Percentiles rank a stretch among this genome's conserved stretches.
Evolutionary conservation across 1,284 basidiomycete species (phyloP).

Genomic region (Ustilago trichophora): DNA sequence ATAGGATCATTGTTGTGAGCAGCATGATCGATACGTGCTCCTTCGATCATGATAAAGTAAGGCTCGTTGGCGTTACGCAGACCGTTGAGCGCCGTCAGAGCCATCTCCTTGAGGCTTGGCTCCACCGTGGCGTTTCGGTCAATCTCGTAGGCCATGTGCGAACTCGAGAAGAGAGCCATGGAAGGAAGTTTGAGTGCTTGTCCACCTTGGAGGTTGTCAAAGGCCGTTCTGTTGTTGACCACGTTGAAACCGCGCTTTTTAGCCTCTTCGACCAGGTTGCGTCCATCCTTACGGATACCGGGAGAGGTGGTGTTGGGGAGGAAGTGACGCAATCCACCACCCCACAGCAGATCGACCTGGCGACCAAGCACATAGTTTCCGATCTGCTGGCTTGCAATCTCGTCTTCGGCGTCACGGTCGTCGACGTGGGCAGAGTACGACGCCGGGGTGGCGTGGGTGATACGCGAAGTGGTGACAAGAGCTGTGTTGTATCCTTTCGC

Average conservation of each 20-base stretch:
- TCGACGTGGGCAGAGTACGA: constrained; percentile 62
- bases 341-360: constrained; percentile 61
- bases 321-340: constrained; percentile 63
- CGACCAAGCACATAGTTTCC: constrained; percentile 61
- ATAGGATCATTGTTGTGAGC: constrained; percentile 65
- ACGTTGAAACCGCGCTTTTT: constrained; percentile 52
- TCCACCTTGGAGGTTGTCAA: constrained; percentile 52
- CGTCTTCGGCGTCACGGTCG: constrained; percentile 64
- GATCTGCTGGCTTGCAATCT: constrained; percentile 63
- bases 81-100: constrained; percentile 60
- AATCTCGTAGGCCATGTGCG: constrained; percentile 66
- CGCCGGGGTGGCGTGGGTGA: constrained; percentile 65
- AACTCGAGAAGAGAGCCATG: constrained; percentile 52
- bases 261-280: constrained; percentile 59
- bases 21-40: constrained; percentile 62
- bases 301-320: constrained; percentile 59
- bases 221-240: constrained; percentile 53
- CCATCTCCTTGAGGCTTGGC: constrained; percentile 65
- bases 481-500: constrained; percentile 60
- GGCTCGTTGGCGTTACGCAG: constrained; percentile 57
- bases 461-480: constrained; percentile 62
- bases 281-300: constrained; percentile 56
- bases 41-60: constrained; percentile 66
- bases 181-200: constrained; percentile 43
- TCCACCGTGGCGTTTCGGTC: constrained; percentile 60